These are phyloP conservation scores for Colletotrichum karsti DNA, from an alignment of 2,329 filamentous ascomycete species.

Conservation along the genomic window DNA sequence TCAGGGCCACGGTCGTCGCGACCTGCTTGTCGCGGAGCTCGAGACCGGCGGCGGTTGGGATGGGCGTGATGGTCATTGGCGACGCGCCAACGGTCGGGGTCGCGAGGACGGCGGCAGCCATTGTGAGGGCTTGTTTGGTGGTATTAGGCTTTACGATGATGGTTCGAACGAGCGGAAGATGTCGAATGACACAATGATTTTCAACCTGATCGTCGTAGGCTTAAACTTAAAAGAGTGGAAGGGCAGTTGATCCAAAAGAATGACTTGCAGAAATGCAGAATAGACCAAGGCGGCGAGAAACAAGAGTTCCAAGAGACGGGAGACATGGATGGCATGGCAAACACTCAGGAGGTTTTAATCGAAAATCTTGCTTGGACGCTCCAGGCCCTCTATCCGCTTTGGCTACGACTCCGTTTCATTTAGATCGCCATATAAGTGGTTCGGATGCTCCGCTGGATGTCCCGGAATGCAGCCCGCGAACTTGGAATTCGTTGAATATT, in stretches of 20 bases:
- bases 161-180: neutral
- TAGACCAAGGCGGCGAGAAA: neutral
- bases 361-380: slow-evolving; percentile 6
- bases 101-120: neutral
- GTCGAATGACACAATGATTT: neutral
- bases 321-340: neutral
- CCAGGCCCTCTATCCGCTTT: slow-evolving; percentile 4
- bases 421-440: neutral
- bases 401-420: slow-evolving; percentile 1
- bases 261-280: neutral
- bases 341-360: slow-evolving; percentile 11
- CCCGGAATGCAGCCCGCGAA: neutral
- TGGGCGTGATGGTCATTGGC: neutral
- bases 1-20: slow-evolving; percentile 12
- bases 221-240: slow-evolving; percentile 14
- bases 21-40: neutral
- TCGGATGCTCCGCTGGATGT: neutral
- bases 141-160: neutral
- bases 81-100: neutral
- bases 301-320: neutral
- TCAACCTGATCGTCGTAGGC: neutral
- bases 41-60: neutral
- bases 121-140: neutral
- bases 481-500: neutral
- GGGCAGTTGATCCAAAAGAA: slow-evolving; percentile 14